Conservation (phyloP, 495 filamentous ascomycete genomes). For the Aspergillus asperescens region DNA sequence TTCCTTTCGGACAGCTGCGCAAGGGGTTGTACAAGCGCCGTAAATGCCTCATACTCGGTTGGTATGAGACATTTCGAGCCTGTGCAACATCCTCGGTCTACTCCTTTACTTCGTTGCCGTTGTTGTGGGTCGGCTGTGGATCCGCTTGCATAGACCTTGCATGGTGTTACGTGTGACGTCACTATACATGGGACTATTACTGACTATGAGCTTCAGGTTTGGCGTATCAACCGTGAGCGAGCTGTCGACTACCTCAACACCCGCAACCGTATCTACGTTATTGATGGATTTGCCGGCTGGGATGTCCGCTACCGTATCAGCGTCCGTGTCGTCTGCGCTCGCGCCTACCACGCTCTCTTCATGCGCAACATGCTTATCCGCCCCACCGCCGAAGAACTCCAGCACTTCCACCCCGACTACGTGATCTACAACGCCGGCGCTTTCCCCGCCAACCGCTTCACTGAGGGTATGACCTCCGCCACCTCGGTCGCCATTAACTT, state of each 20-base stretch:
- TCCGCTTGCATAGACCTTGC: neutral
- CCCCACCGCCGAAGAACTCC: constrained; percentile 79
- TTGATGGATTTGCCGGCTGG: constrained; percentile 97
- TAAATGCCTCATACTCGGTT: constrained; percentile 17
- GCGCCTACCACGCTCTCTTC: constrained; percentile 99
- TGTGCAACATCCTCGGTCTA: constrained; percentile 10
- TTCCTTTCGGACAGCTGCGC: constrained; percentile 5
- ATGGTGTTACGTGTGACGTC: constrained; percentile 37
- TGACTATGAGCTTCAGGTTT: constrained; percentile 60
- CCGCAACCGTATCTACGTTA: constrained; percentile 94
- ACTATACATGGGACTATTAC: constrained; percentile 18
- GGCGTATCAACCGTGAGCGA: constrained; percentile 98
- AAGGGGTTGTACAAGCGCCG: neutral
- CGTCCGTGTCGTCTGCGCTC: constrained; percentile 95
- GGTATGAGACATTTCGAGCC: constrained; percentile 20
- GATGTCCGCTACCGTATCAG: constrained; percentile 97
- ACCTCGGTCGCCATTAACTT: constrained; percentile 87
- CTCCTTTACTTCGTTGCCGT: constrained; percentile 5
- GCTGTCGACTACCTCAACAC: constrained; percentile 99
- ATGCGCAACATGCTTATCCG: constrained; percentile 99
- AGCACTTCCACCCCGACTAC: constrained; percentile 98
- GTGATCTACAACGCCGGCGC: constrained; percentile 98
- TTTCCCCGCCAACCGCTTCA: constrained; percentile 98
- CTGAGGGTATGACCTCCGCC: constrained; percentile 94
- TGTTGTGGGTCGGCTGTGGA: constrained; percentile 2